Evolutionary conservation across 75 land plant species (phyloP).

Genomic region (Cunninghamia lanceolata): DNA sequence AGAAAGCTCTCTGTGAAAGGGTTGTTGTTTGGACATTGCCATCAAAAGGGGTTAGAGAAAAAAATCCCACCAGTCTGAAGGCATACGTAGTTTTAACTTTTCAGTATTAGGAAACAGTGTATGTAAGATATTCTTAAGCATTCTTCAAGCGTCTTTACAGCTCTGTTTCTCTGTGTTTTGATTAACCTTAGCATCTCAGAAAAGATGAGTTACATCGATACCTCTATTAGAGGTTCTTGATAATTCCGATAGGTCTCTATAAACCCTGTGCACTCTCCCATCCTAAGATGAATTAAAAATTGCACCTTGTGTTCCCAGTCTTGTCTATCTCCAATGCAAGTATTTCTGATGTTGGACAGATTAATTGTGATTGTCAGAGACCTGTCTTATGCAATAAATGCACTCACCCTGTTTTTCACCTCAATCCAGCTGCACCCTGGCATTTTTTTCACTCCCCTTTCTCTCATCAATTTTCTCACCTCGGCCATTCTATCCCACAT

Average conservation of each 20-base stretch:
- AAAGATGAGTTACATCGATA: slow-evolving; percentile 71
- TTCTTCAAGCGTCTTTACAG: slow-evolving; percentile 27
- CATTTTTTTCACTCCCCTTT: slow-evolving; percentile 6
- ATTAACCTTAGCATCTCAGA: slow-evolving; percentile 50
- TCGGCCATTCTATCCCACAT: slow-evolving; percentile 9
- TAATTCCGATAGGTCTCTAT: background rate
- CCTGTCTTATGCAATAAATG: slow-evolving; percentile 9
- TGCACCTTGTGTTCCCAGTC: background rate
- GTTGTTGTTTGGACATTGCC: slow-evolving; percentile 40
- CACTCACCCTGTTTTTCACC: slow-evolving; percentile 14
- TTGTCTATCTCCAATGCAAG: background rate
- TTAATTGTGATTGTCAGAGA: background rate
- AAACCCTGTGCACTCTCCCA: background rate
- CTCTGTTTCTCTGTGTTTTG: slow-evolving; percentile 34
- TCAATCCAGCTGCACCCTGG: slow-evolving; percentile 25
- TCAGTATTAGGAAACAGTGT: slow-evolving; percentile 51
- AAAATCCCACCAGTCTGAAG: slow-evolving; percentile 71
- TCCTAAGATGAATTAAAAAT: background rate
- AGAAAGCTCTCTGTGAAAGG: slow-evolving; percentile 59
- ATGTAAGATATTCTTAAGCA: slow-evolving; percentile 57
- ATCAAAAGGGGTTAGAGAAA: slow-evolving; percentile 61
- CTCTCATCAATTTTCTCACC: slow-evolving; percentile 18
- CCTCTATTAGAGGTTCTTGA: background rate
- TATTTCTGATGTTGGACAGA: background rate
- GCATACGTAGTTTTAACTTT: slow-evolving; percentile 49